phyloP scores from a whole-genome alignment of 768 basidiomycete species.

The Hygrophorus russula region DNA sequence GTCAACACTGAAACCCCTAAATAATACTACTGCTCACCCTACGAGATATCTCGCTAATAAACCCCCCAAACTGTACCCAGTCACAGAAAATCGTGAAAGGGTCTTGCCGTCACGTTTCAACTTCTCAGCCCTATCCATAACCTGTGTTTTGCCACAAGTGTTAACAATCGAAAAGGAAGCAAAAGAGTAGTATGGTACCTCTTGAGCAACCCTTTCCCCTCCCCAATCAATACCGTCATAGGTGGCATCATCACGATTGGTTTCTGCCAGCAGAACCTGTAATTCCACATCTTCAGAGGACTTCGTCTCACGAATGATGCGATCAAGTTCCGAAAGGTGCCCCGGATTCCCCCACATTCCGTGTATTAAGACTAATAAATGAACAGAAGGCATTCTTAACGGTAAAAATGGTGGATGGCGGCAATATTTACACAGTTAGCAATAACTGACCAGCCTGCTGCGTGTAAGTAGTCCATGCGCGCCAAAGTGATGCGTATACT shows the following conservation, averaged over 20 bases:
- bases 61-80: slow-evolving; percentile 77
- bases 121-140: slow-evolving; percentile 41
- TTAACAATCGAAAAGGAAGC: background rate
- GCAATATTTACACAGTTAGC: background rate
- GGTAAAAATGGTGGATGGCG: background rate
- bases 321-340: slow-evolving; percentile 14
- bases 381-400: slow-evolving; percentile 20
- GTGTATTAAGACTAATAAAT: slow-evolving; percentile 42
- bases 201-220: slow-evolving; percentile 62
- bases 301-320: slow-evolving; percentile 7
- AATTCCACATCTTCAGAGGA: slow-evolving; percentile 23
- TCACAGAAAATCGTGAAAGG: slow-evolving; percentile 62
- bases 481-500: too few relatives aligned
- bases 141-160: slow-evolving; percentile 23
- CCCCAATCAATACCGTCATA: slow-evolving; percentile 70
- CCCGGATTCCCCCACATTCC: slow-evolving; percentile 78
- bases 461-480: too few relatives aligned
- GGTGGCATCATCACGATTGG: slow-evolving; percentile 41
- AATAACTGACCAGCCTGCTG: background rate
- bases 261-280: slow-evolving; percentile 39
- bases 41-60: slow-evolving; percentile 71
- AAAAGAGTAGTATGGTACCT: slow-evolving; percentile 34
- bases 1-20: too few relatives aligned
- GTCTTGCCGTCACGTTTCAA: slow-evolving; percentile 40
- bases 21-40: slow-evolving; percentile 34